Evolutionary conservation across 129 eudicot species (phyloP), one percentile per base, ranked within the genome.

Genomic region (Helianthus tuberosus): DNA sequence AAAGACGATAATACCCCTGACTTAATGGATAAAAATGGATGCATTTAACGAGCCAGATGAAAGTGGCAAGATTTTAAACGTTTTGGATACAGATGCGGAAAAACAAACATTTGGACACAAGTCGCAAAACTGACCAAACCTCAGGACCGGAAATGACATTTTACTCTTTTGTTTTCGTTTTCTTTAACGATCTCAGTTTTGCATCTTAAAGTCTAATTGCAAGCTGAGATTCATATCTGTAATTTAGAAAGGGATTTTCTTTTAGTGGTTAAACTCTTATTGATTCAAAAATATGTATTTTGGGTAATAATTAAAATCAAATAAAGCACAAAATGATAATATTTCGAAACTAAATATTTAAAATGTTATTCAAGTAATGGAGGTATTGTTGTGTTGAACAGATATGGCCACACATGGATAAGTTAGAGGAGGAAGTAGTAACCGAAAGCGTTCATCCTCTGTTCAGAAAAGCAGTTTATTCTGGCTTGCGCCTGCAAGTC

Each of bases 321-420:
- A 1, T 38, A 38, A 64, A n/a, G 69, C 29, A 64, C 49, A 64
- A 39, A 29, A 29, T 60, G 66, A 60, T 60, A 11, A n/a, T 10
- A 10, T 36, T 39, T 4, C 16, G 2, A 39, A 64, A 39, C 3
- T 9, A n/a, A 8, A 64, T 4, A 3, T 15, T 38, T 64, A 1
- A 64, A 64, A 1, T n/a, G 27, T n/a, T 15, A 13, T 36, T 2
- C 9, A 35, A 54, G 13, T 48, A 55, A 32, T 64, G 59, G 12
- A 59, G 27, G 51, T 27, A 11, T 80, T 43, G 20, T n/a, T 39
- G 39, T 73, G 57, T 60, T 74, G 9, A 58, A 76, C 89, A 93
- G 97, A 88, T 94, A 39, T 94, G 99, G 99, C 87, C 86, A 0
- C 88, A 85, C 72, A 76, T 88, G 79, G 97, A 88, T 87, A 86